These are phyloP conservation scores for Rubia balearica DNA, from an alignment of 305 asterid species.

Conservation along the genomic window DNA sequence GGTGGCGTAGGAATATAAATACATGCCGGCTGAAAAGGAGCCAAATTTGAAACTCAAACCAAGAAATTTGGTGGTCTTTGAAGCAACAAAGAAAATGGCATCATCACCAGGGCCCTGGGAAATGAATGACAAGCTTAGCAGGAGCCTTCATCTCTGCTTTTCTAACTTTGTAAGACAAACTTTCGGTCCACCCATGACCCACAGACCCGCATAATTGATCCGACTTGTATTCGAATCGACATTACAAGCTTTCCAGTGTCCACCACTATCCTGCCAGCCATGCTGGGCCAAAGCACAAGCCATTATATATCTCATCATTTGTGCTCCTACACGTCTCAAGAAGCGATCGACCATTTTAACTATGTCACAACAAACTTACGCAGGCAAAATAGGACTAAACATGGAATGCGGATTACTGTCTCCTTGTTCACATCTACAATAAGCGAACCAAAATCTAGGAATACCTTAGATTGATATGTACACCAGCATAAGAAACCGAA, in stretches of 20 bases:
- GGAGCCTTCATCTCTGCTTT: not conserved
- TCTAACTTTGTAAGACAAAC: conserved; percentile 9
- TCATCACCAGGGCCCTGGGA: not conserved
- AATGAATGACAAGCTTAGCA: conserved; percentile 12
- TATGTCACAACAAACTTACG: not conserved
- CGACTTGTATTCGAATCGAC: not conserved
- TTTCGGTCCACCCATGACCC: conserved; percentile 1
- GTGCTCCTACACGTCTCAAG: not conserved
- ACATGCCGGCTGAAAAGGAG: not conserved
- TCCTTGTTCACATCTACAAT: not conserved
- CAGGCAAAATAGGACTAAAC: not conserved
- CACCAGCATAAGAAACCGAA: not conserved
- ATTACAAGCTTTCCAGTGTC: not conserved
- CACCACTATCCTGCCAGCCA: not conserved
- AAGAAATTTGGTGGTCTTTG: not conserved
- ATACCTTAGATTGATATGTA: not conserved
- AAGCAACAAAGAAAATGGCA: not conserved
- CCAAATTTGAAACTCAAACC: not conserved
- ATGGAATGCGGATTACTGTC: not conserved
- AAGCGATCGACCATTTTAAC: not conserved
- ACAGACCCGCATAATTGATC: not conserved
- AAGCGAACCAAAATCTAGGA: not conserved
- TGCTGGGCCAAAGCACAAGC: conserved; percentile 7
- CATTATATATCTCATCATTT: not conserved
- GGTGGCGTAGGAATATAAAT: not conserved